Evolutionary conservation across 768 basidiomycete genomes (phyloP).

Genomic region (Hygrophorus russula): DNA sequence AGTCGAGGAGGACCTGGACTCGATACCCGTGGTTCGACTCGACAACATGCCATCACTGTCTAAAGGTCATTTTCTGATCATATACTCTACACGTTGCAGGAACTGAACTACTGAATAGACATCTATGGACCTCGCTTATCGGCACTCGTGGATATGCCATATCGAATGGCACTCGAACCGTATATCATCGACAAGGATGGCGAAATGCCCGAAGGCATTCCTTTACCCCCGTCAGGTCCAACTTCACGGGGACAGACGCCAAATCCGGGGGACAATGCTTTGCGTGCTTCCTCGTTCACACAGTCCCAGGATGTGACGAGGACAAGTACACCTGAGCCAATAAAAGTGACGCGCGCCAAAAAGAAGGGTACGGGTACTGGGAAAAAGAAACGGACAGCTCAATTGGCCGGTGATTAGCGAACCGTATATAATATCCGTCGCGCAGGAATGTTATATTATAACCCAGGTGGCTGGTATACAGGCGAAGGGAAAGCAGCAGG

Average conservation of each 20-base stretch:
- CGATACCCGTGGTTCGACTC: slow-evolving; percentile 82
- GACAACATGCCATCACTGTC: slow-evolving; percentile 50
- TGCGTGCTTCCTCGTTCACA: slow-evolving; percentile 27
- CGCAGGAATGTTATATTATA: not conserved
- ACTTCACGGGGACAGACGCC: slow-evolving; percentile 14
- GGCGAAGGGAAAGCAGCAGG: slow-evolving; percentile 8
- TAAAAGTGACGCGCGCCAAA: slow-evolving; percentile 66
- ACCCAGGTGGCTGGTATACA: not conserved
- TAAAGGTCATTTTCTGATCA: not conserved
- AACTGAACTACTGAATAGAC: slow-evolving; percentile 12
- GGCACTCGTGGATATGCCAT: slow-evolving; percentile 29
- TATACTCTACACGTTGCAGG: not conserved
- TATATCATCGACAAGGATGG: slow-evolving; percentile 69
- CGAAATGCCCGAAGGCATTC: slow-evolving; percentile 71
- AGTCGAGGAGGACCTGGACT: slow-evolving; percentile 59
- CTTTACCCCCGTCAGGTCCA: slow-evolving; percentile 17
- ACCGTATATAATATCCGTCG: not conserved
- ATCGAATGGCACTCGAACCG: slow-evolving; percentile 29
- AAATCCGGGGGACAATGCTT: slow-evolving; percentile 9
- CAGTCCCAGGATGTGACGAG: slow-evolving; percentile 33
- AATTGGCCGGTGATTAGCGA: slow-evolving; percentile 1
- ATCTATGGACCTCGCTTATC: slow-evolving; percentile 26
- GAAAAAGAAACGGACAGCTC: slow-evolving; percentile 56
- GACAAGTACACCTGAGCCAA: slow-evolving; percentile 51
- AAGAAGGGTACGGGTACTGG: slow-evolving; percentile 38